Evolutionary conservation across 2,329 filamentous ascomycete species (phyloP), one percentile per base, ranked within the genome.

Genomic region (Leptographium procerum): DNA sequence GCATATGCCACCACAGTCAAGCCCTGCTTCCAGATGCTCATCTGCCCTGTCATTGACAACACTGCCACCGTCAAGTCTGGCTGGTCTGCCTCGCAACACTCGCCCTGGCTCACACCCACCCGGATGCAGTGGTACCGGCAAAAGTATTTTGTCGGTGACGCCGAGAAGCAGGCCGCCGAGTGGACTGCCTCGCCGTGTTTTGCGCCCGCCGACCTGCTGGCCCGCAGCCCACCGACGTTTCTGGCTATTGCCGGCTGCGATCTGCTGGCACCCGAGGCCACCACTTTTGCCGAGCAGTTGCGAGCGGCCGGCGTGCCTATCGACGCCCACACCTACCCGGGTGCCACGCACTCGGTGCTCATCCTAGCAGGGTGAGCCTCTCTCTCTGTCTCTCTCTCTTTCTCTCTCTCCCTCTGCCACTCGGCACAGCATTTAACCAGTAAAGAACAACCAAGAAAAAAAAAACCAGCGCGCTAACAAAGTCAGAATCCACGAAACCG

Each of bases 41-140:
- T 77, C 16, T 80, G 83, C 3, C 81, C 81, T 0, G 80, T 83
- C 9, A 77, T 74, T 40, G 81, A 83, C 66, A 83, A 83, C 68
- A 82, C 78, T 1, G 80, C 79, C 8, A 66, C 63, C 10, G 77
- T 69, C 57, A 79, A 73, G 58, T 64, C 67, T 1, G 77, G 77
- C 3, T 84, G 77, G 72, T 70, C 67, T 19, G 72, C 75, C 51
- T 80, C 79, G 64, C 71, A 81, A 63, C 70, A 75, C 64, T 75
- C 79, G 0, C 77, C 79, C 0, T 71, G 83, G 1, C 76, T 80
- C 0, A 78, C 79, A 0, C 69, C 69, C 3, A 36, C 40, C 19
- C 83, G 83, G 67, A 84, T 84, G 81, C 65, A 80, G 54, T 84
- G 81, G 81, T 84, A 81, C 64, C 72, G 81, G n/a, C 65, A 73